Evolutionary conservation across 495 filamentous ascomycete species (phyloP).

Genomic region (Emericellopsis terricola): DNA sequence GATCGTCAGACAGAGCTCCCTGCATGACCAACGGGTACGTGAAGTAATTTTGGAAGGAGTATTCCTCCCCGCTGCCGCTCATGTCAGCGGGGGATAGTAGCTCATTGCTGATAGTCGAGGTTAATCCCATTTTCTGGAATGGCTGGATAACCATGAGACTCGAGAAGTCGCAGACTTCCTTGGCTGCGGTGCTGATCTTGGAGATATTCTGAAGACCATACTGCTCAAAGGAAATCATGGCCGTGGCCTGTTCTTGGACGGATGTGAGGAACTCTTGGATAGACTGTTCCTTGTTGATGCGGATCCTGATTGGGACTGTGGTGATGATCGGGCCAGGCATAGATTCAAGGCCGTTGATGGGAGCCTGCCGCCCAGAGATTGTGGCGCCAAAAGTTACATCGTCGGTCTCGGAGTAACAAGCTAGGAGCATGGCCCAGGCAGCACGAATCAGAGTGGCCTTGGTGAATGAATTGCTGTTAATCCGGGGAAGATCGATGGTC

Average conservation of each 20-base stretch:
- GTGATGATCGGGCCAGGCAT: constrained; percentile 36
- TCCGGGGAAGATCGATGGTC: neutral
- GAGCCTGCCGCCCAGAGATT: too few relatives aligned
- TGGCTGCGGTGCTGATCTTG: constrained; percentile 11
- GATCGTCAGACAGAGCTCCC: neutral
- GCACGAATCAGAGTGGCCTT: constrained; percentile 25
- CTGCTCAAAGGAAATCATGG: constrained; percentile 25
- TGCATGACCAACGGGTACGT: neutral
- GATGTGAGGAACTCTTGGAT: constrained; percentile 6
- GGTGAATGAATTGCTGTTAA: constrained; percentile 5
- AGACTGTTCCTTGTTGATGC: constrained; percentile 2
- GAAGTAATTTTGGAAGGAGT: neutral
- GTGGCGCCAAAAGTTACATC: constrained; percentile 30
- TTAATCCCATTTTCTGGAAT: neutral
- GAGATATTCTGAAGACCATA: constrained; percentile 25
- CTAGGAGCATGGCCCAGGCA: too few relatives aligned
- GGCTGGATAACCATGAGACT: neutral
- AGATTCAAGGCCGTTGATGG: constrained; percentile 23
- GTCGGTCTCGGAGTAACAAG: constrained; percentile 16
- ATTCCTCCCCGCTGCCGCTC: neutral
- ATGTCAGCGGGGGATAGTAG: neutral
- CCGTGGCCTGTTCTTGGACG: constrained; percentile 16
- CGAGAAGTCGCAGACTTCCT: constrained; percentile 14
- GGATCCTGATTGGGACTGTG: constrained; percentile 34
- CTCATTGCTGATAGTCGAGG: neutral